phyloP scores from a whole-genome alignment of 2,329 filamentous ascomycete species.

The Exophiala sp. region DNA sequence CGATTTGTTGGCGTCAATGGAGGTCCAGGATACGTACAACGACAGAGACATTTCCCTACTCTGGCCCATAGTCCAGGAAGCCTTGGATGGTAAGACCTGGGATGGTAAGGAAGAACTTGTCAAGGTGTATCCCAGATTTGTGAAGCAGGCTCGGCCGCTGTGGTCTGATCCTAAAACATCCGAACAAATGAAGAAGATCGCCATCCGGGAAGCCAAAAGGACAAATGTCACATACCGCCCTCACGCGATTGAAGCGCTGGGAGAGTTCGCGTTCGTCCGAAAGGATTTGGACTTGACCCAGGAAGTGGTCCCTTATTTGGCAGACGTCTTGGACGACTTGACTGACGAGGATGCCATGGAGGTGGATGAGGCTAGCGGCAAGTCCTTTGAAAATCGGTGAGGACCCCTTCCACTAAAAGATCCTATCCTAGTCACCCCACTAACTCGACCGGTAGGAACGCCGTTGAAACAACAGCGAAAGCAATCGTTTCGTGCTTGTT shows the following conservation, averaged over 20 bases:
- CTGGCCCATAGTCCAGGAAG: slow-evolving; percentile 79
- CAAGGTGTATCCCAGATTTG: slow-evolving; percentile 70
- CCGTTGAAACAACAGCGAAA: slow-evolving; percentile 13
- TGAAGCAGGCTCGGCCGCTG: slow-evolving; percentile 56
- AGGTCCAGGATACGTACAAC: slow-evolving; percentile 47
- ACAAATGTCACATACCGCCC: slow-evolving; percentile 81
- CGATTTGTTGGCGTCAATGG: slow-evolving; percentile 61
- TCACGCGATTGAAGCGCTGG: slow-evolving; percentile 66
- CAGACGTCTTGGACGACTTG: slow-evolving; percentile 55
- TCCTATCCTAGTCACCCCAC: slow-evolving; percentile 9
- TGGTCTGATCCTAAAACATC: slow-evolving; percentile 54
- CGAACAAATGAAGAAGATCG: slow-evolving; percentile 67
- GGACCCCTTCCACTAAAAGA: slow-evolving; percentile 8
- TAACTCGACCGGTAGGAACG: slow-evolving; percentile 15
- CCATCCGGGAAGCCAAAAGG: slow-evolving; percentile 79
- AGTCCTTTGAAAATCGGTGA: slow-evolving; percentile 17
- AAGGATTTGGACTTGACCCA: slow-evolving; percentile 65
- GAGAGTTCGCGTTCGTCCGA: slow-evolving; percentile 62
- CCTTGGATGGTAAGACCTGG: slow-evolving; percentile 84
- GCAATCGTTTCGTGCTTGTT: slow-evolving; percentile 27
- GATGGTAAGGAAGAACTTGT: slow-evolving; percentile 83
- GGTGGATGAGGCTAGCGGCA: slow-evolving; percentile 46
- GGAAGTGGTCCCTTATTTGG: slow-evolving; percentile 50
- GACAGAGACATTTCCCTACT: slow-evolving; percentile 56
- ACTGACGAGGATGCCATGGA: slow-evolving; percentile 58